Evolutionary conservation across 352 stramenopile species (phyloP), one percentile per base, ranked within the genome.

Genomic region (Halophytophthora batemanensis): DNA sequence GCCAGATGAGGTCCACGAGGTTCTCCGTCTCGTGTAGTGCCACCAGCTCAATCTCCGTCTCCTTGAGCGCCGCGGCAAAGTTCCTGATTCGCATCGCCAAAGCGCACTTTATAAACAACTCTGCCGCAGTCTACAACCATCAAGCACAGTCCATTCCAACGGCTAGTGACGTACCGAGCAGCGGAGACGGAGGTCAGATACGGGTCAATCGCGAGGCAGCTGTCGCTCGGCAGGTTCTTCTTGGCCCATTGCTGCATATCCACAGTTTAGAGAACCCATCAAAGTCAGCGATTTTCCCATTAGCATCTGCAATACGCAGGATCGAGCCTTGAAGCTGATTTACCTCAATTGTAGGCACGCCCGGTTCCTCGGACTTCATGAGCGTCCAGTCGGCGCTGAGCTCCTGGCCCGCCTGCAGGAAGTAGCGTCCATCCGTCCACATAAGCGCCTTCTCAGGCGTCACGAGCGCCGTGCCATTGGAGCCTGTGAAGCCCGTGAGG

Each of bases 391-490:
- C 83, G 10, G 72, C 67, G 57, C 93, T 91, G 19, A 99, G 65
- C 66, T 98, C 70, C 42, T 98, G 69, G 45, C 89, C 79, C 13
- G 97, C 97, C 76, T 99, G 97, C 39, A 98, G 70, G 60, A 97
- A 99, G 60, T 99, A 99, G 37, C 97, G 80, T 0, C 96, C 97
- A 59, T 99, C 97, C 6, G 97, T 99, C 97, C 97, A 99, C 40
- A 99, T 77, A 43, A 98, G 67, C 25, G 93, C 94, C 56, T 96
- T 78, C 19, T 86, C 74, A 3, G 52, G 48, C 5, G 87, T 97
- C 53, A 97, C 77, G 0, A 96, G 50, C 6, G 82, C 85, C 4
- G 96, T 99, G 19, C 97, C 97, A 17, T 95, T 98, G 39, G 87
- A 98, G 13, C 97, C 97, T 45, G 96, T 96, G 74, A 99, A 99